phyloP scores from a whole-genome alignment of 1,284 basidiomycete genomes.

The Leccinum cinnamomeum region DNA sequence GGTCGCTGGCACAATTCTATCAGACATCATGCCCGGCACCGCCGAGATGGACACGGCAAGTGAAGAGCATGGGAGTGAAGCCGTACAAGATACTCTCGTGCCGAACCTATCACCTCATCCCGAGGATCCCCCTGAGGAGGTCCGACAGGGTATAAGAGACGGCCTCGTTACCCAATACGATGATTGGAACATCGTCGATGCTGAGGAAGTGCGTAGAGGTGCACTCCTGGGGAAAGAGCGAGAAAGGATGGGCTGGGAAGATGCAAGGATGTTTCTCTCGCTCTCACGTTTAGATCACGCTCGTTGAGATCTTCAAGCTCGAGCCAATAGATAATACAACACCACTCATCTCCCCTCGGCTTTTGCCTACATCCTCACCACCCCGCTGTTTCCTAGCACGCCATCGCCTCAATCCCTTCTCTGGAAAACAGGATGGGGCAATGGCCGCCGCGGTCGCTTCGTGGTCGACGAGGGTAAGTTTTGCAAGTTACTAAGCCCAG shows the following conservation, averaged over 20 bases:
- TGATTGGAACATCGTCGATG: constrained; percentile 70
- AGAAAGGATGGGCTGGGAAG: constrained; percentile 74
- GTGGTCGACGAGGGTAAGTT: constrained; percentile 28
- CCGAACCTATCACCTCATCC: constrained; percentile 35
- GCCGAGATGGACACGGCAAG: constrained; percentile 22
- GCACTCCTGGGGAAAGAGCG: constrained; percentile 64
- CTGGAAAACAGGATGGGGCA: constrained; percentile 35
- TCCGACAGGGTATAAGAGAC: constrained; percentile 52
- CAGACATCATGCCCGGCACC: constrained; percentile 43
- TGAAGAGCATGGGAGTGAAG: constrained; percentile 25
- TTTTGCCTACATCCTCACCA: not conserved
- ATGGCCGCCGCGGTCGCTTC: constrained; percentile 29
- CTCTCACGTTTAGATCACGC: constrained; percentile 9
- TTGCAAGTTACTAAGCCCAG: constrained; percentile 30
- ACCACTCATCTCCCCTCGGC: not conserved
- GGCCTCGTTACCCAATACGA: constrained; percentile 56
- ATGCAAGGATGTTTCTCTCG: constrained; percentile 45
- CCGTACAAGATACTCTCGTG: constrained; percentile 28
- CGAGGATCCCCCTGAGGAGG: constrained; percentile 50
- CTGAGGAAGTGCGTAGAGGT: constrained; percentile 65
- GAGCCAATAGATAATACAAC: constrained; percentile 19
- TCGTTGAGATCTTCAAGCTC: constrained; percentile 3
- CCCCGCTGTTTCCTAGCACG: not conserved
- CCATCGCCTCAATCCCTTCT: constrained; percentile 17
- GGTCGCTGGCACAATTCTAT: constrained; percentile 69